Evolutionary conservation across 2,329 filamentous ascomycete species (phyloP), one percentile per base, ranked within the genome.

Genomic region (Botrytis cinerea): DNA sequence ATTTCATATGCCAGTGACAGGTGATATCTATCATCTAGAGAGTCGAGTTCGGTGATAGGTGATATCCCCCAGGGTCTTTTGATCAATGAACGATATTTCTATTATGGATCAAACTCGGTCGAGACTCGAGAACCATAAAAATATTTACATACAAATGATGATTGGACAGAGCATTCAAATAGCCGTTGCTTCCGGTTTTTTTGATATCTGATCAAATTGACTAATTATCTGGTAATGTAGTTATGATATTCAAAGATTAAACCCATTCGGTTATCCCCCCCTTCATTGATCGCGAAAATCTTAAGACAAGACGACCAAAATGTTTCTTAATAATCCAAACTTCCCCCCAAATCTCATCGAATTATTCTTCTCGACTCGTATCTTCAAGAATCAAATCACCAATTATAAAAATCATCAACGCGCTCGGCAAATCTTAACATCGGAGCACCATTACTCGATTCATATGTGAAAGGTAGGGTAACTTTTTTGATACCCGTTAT

Each of bases 381-480:
- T 38, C 46, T n/a, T 25, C 22, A 51, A 51, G 25, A 16, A 54
- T 54, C 12, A 1, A 35, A n/a, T 7, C 16, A 38, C 43, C 18
- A 51, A 38, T 25, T 14, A n/a, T 40, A 25, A 45, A 32, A 8
- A 46, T 54, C 35, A 32, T 62, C 32, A 46, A 61, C 32, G 57
- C 59, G 28, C 25, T 59, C 69, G 45, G 59, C 16, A 63, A 71
- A 51, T 62, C 45, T 38, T 63, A 32, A 63, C 54, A 25, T 70
- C 57, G 59, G 69, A 63, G 57, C n/a, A 71, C 10, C 2, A 62
- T 71, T 71, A 63, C 69, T 48, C 18, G 16, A 63, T 51, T 38
- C 66, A 59, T 46, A 64, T 64, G 10, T 28, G 20, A 64, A 64
- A 64, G 45, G 8, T 51, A 51, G 32, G 8, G 20, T 51, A 38